Evolutionary conservation across 106 monocot species (phyloP).

Genomic region (Acanthochlamys bracteata): DNA sequence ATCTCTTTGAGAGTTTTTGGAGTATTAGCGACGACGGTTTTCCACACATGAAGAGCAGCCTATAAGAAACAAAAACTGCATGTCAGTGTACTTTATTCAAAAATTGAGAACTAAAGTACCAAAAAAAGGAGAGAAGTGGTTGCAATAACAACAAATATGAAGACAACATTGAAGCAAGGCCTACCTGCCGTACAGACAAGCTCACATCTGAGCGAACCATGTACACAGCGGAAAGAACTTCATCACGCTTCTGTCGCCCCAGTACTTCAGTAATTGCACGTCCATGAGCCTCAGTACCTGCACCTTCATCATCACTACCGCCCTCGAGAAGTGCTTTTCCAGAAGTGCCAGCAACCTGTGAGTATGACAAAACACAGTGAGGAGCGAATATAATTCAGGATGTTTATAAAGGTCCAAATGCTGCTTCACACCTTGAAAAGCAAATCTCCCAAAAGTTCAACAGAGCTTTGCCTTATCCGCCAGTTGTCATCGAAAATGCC

Average conservation of each 20-base stretch:
- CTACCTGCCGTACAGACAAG: conserved; percentile 93
- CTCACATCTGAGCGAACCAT: conserved; percentile 97
- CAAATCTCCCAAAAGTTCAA: conserved; percentile 95
- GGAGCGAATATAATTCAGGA: neutral
- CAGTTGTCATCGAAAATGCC: conserved; percentile 98
- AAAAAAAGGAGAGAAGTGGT: neutral
- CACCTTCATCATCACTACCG: conserved; percentile 98
- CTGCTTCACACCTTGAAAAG: conserved; percentile 70
- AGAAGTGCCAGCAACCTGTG: conserved; percentile 92
- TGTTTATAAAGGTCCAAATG: conserved; percentile 1
- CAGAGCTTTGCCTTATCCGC: conserved; percentile 98
- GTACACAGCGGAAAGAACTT: conserved; percentile 95
- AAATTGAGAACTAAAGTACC: neutral
- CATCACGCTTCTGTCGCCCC: conserved; percentile 77
- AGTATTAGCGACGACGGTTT: conserved; percentile 96
- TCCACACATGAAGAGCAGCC: conserved; percentile 99
- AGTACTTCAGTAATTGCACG: conserved; percentile 97
- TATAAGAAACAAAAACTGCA: too few relatives aligned
- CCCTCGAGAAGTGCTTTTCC: conserved; percentile 97
- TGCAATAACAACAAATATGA: neutral
- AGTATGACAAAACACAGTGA: neutral
- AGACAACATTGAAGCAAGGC: neutral
- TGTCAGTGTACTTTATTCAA: too few relatives aligned
- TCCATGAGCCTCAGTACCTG: conserved; percentile 97
- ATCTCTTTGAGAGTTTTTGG: conserved; percentile 98